A percentile compares a stretch with the other conserved stretches of the same genome.
These are phyloP conservation scores for Poronia punctata DNA, from an alignment of 495 filamentous ascomycete genomes.

Conservation along the genomic window DNA sequence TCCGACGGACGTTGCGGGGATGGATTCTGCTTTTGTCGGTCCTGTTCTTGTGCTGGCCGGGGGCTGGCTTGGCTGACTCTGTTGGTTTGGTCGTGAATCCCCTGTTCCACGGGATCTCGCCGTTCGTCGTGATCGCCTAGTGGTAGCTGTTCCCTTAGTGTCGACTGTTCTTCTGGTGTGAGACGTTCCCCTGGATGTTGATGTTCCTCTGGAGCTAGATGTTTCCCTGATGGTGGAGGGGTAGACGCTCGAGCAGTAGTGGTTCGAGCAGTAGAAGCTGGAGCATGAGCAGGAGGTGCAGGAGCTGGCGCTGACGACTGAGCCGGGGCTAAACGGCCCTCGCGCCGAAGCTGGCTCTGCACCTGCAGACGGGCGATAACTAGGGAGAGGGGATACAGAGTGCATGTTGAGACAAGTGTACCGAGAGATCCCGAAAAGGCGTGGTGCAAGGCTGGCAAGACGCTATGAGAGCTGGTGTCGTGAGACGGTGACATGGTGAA, in stretches of 20 bases:
- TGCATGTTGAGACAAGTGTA: conserved; percentile 70
- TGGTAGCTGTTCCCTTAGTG: too few relatives aligned
- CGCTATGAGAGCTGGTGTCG: conserved; percentile 21
- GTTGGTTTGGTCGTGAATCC: too few relatives aligned
- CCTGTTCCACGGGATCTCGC: too few relatives aligned
- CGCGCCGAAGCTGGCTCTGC: conserved; percentile 53
- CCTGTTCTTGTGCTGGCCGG: conserved; percentile 11
- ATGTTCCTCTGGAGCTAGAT: not conserved
- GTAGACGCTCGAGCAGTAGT: conserved; percentile 3
- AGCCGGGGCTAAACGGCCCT: conserved; percentile 13
- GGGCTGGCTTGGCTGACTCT: too few relatives aligned
- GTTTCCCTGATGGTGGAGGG: not conserved
- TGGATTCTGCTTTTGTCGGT: not conserved
- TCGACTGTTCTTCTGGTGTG: too few relatives aligned
- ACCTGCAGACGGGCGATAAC: conserved; percentile 80
- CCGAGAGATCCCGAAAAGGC: conserved; percentile 74
- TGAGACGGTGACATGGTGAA: not conserved
- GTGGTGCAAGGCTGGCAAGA: conserved; percentile 82
- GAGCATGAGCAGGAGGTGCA: not conserved
- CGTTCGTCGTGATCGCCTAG: too few relatives aligned
- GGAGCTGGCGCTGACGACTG: not conserved
- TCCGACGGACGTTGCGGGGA: conserved; percentile 9
- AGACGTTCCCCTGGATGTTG: too few relatives aligned
- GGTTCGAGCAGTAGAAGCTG: not conserved
- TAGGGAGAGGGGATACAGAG: conserved; percentile 79